Base-by-base conservation (phyloP, 139 green algal genomes). In the Chlamydomonas eustigma region DNA sequence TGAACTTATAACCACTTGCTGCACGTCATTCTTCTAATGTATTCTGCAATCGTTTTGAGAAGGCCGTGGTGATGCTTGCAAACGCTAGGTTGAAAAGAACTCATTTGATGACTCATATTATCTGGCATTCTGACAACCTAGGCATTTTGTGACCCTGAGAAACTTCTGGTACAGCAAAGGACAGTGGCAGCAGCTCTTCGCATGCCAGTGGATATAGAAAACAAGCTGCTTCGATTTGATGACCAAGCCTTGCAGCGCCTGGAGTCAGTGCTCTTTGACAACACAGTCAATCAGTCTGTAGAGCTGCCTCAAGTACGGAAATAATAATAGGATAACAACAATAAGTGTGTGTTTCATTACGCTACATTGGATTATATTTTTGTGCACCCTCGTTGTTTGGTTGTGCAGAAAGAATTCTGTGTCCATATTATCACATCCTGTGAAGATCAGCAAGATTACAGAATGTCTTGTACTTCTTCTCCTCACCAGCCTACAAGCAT, bases 121-220 rank as follows among this genome's bases (percentile, higher is more conserved):
- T n/a, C n/a, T n/a, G n/a, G 12, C 18, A 28, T 58, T 58, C 12
- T 58, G 44, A 18, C 44, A 28, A 3, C 67, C 4, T 22, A 58
- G 28, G 34, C 67, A 32, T 72, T 72, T 31, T 82, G 76, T 35
- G 78, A 84, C 39, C 85, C 85, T 2, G 78, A 88, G 70, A 33
- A 68, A 12, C 76, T 87, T 69, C 52, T 90, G 64, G 39, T 80
- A 24, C 68, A 78, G 66, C 77, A 85, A 74, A 76, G 82, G 39
- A 83, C 80, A 0, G 76, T 75, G n/a, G 85, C 85, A 0, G 82
- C 85, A 0, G 78, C 85, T 1, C 73, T 84, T 51, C 76, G 71
- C 1, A 73, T 89, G 67, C 81, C 79, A 2, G 80, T 89, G 30
- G 74, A 69, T 1, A 34, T 89, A 36, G 76, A 80, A 65, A 90